Base-by-base conservation (phyloP, 176 grass and related monocot species). In the Canna indica region DNA sequence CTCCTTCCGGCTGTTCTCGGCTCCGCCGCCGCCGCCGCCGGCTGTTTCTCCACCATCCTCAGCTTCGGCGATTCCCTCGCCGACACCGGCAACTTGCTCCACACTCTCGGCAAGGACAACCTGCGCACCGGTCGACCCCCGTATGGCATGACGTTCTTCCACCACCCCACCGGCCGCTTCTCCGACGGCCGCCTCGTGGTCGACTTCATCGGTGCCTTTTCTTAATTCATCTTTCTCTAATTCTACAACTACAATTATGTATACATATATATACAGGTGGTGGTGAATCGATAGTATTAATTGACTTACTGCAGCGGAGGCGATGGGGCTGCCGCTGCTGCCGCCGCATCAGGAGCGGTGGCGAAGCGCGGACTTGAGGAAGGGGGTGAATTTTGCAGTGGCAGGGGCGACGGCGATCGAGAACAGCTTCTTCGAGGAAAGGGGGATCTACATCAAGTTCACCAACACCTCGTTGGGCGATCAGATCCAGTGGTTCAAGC, bases 1-100 rank as follows among this genome's bases (percentile, higher is more conserved):
- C 69, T 54, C 47, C 20, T 36, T 34, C 27, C 18, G 18, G 17
- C 50, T 62, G 27, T 5, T 29, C 59, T n/a, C 27, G 1, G 9
- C 16, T 4, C 18, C 59, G 59, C 16, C 1, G 60, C 30, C 22
- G 32, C 6, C 71, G 3, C 34, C n/a, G 9, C 25, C 34, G 20
- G 35, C 10, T 22, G 48, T 8, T 42, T 60, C 32, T 18, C 35
- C 4, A 3, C 24, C 35, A 42, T 74, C 54, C 61, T 59, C 29
- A 74, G 71, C 71, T 44, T 61, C 4, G 71, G 54, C 48, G 71
- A 74, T 35, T 74, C 54, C 17, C 47, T 72, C 5, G 47, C 70
- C 29, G 70, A 72, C 46, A 72, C 70, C 8, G 70, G 70, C n/a
- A 72, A 72, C 33, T 28, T 72, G 8, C 70, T 72, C 20, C 27